Evolutionary conservation across 345 rosid genomes (phyloP).

Genomic region (Leavenworthia alabamica): DNA sequence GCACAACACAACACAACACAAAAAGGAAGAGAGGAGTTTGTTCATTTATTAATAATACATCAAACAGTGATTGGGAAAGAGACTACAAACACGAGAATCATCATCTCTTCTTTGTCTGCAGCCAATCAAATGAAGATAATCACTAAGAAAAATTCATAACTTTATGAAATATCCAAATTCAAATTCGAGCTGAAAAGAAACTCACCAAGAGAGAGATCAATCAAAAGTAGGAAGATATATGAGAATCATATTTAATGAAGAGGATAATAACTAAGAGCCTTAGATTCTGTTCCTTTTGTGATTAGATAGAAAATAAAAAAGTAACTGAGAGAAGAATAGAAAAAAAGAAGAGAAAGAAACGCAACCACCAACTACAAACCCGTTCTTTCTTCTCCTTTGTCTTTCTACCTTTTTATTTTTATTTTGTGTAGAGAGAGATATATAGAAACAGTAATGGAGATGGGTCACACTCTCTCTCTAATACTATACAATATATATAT

Average conservation of each 20-base stretch:
- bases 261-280: neutral
- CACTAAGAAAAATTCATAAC: constrained; percentile 22
- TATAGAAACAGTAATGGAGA: constrained; percentile 16
- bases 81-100: constrained; percentile 31
- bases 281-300: constrained; percentile 12
- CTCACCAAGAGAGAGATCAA: constrained; percentile 25
- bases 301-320: neutral
- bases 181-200: constrained; percentile 19
- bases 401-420: too few relatives aligned
- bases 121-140: constrained; percentile 5
- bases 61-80: constrained; percentile 25
- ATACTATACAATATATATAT: too few relatives aligned
- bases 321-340: too few relatives aligned
- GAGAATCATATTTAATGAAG: constrained; percentile 17
- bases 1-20: too few relatives aligned
- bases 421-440: constrained; percentile 19
- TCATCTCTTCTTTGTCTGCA: constrained; percentile 23
- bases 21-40: neutral
- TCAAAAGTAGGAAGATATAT: too few relatives aligned
- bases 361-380: constrained; percentile 45
- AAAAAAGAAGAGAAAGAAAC: constrained; percentile 28
- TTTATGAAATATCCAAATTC: neutral
- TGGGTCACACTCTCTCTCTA: constrained; percentile 22
- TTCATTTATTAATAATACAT: neutral
- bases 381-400: constrained; percentile 39